These are phyloP conservation scores for Pneumocystis carinii DNA, from an alignment of 1,139 yeast genomes.

Conservation along the genomic window DNA sequence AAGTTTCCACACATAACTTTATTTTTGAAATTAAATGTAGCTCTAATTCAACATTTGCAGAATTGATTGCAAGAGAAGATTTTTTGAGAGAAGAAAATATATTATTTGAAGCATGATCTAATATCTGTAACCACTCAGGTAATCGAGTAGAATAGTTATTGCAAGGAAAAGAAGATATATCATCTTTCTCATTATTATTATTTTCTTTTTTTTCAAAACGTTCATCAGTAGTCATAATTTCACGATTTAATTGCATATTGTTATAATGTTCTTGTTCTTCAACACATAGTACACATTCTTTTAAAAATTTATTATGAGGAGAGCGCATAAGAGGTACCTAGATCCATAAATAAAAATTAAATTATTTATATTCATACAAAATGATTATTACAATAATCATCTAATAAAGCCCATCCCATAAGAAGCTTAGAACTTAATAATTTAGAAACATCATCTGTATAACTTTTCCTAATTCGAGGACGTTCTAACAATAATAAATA, in stretches of 20 bases:
- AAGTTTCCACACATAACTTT: not conserved
- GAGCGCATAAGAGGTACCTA: not conserved
- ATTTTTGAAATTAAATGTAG: not conserved
- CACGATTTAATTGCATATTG: not conserved
- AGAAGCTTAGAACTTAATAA: slow-evolving; percentile 1
- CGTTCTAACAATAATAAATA: not conserved
- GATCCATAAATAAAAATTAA: not conserved
- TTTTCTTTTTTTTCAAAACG: not conserved
- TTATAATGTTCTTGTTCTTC: not conserved
- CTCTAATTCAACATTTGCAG: not conserved
- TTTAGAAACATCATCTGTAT: not conserved
- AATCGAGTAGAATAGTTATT: not conserved
- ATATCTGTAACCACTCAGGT: not conserved
- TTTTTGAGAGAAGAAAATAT: not conserved
- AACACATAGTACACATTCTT: not conserved
- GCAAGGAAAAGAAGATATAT: not conserved
- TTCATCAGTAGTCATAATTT: not conserved
- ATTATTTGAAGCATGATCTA: not conserved
- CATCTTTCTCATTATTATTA: not conserved
- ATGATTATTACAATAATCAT: not conserved
- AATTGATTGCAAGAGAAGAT: not conserved
- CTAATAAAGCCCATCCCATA: not conserved
- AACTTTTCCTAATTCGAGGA: not conserved
- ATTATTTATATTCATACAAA: not conserved
- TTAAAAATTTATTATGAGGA: not conserved